Evolutionary conservation across 1,284 basidiomycete species (phyloP), one percentile per base, ranked within the genome.

Genomic region (Xanthoconium separans): DNA sequence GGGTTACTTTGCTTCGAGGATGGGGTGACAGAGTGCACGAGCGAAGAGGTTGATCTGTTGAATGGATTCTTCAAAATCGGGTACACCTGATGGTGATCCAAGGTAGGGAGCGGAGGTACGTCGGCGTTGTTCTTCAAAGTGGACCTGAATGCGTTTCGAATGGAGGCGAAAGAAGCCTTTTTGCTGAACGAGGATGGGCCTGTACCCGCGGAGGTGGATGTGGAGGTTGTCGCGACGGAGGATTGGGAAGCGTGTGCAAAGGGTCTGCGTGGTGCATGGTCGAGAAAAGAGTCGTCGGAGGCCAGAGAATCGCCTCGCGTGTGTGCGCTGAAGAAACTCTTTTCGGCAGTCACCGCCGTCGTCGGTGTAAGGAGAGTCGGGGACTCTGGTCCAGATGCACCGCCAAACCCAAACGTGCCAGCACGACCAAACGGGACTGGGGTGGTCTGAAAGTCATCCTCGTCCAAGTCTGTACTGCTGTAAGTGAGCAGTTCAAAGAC

Each of bases 91-190:
- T 81, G 68, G 42, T 74, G 77, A 53, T 89, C 87, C 42, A 89
- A 71, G 33, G 75, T 73, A 16, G 89, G 87, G 45, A 91, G 74
- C 8, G 89, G 87, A 36, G 88, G 87, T 10, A 79, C 69, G 16
- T 85, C 83, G 54, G 55, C 45, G 45, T 68, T 78, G 56, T 68
- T 77, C 70, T 83, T 86, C 31, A 77, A 73, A 55, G 81, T 77
- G n/a, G 65, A 76, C 71, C 92, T 94, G 81, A 95, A 94, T 5
- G 91, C 91, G 68, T 93, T 93, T 49, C 91, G 85, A 53, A 95
- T 82, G 9, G 89, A 93, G 1, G 92, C 91, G 60, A 94, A 91
- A 0, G 90, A 92, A 1, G 89, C 73, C 60, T 93, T 93, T 75
- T 93, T 93, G 46, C 84, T 77, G 63, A 90, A 85, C 2, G 83